phyloP scores from a whole-genome alignment of 2,329 filamentous ascomycete genomes.

The Talaromyces sp. region DNA sequence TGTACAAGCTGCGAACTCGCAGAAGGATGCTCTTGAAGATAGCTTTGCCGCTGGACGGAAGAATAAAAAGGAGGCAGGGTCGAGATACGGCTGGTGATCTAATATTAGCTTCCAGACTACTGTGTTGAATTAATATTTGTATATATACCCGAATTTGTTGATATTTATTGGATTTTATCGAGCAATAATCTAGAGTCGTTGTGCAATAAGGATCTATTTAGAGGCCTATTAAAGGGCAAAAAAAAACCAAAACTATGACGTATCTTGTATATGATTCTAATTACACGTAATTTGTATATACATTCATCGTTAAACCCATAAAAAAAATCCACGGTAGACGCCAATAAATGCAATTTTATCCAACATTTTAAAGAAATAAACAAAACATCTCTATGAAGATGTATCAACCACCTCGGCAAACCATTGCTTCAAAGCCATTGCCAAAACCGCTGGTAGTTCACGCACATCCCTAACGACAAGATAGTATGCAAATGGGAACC shows the following conservation, averaged over 20 bases:
- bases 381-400: conserved; percentile 23
- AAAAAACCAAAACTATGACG: not conserved
- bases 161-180: not conserved
- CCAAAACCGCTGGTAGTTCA: conserved; percentile 83
- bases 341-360: conserved; percentile 12
- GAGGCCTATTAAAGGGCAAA: too few relatives aligned
- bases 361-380: not conserved
- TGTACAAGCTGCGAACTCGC: conserved; percentile 73
- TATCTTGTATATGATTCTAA: not conserved
- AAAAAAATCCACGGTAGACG: not conserved
- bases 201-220: too few relatives aligned
- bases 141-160: not conserved
- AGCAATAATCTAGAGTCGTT: too few relatives aligned
- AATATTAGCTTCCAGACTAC: not conserved
- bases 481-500: conserved; percentile 96
- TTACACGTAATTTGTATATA: not conserved
- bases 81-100: conserved; percentile 72
- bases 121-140: not conserved
- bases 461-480: conserved; percentile 87
- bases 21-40: conserved; percentile 85
- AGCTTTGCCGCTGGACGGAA: conserved; percentile 77
- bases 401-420: conserved; percentile 66
- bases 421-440: conserved; percentile 88
- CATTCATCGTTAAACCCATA: not conserved
- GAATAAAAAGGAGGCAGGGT: conserved; percentile 76